phyloP scores from a whole-genome alignment of 768 basidiomycete species.

The Lactarius quietus region DNA sequence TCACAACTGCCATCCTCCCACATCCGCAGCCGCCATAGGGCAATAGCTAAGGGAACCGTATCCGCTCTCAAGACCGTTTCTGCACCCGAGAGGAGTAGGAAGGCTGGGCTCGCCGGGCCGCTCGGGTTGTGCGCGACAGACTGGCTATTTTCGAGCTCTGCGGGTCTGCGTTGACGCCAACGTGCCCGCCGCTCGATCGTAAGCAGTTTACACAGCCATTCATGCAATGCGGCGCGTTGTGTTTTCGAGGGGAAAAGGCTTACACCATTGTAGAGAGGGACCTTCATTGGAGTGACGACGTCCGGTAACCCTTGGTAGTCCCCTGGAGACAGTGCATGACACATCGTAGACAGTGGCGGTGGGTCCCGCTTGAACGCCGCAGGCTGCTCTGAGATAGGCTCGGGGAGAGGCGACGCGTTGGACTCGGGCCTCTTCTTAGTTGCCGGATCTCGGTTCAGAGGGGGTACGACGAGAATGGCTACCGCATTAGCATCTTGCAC shows the following conservation, averaged over 20 bases:
- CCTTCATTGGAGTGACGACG: constrained; percentile 33
- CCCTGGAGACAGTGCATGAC: constrained; percentile 21
- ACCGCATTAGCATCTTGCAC: constrained; percentile 52
- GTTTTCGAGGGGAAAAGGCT: constrained; percentile 57
- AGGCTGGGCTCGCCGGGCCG: constrained; percentile 62
- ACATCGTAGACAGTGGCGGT: constrained; percentile 33
- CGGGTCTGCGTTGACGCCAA: constrained; percentile 14
- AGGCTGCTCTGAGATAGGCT: neutral
- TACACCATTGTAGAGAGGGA: constrained; percentile 70
- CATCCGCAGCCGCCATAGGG: constrained; percentile 77
- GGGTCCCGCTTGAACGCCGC: constrained; percentile 15
- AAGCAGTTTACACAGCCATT: constrained; percentile 46
- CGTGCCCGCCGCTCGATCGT: constrained; percentile 42
- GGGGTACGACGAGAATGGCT: constrained; percentile 69
- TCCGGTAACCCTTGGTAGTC: constrained; percentile 26
- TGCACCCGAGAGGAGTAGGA: constrained; percentile 54
- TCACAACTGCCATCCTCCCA: constrained; percentile 43
- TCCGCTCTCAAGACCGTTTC: constrained; percentile 53
- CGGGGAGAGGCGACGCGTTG: constrained; percentile 12
- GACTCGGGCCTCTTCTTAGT: constrained; percentile 43
- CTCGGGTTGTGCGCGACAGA: constrained; percentile 29
- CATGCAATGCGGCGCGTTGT: constrained; percentile 59
- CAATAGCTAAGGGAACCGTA: constrained; percentile 59
- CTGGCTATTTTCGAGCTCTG: neutral
- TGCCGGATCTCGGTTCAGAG: constrained; percentile 50